These are phyloP conservation scores for Bretziella fagacearum DNA, from an alignment of 2,329 filamentous ascomycete genomes.

Conservation along the genomic window DNA sequence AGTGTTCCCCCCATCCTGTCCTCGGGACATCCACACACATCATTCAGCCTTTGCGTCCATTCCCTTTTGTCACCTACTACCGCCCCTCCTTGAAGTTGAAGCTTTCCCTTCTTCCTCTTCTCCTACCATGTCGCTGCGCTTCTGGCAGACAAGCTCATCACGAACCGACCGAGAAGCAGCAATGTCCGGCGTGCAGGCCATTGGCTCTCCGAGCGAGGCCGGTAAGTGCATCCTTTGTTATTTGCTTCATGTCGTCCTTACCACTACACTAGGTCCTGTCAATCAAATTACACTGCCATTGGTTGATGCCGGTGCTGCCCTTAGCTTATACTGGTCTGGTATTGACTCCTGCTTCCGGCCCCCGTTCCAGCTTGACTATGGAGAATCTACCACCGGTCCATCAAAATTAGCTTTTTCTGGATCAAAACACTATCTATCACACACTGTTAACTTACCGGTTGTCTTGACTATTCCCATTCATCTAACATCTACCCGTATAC, in stretches of 20 bases:
- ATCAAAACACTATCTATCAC: no score
- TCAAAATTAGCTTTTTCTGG: no score
- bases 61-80: slow-evolving; percentile 11
- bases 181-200: slow-evolving; percentile 13
- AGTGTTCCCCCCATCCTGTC: slow-evolving; percentile 4
- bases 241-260: not conserved
- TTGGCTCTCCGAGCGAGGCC: slow-evolving; percentile 14
- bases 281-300: not conserved
- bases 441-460: no score
- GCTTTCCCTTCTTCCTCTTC: slow-evolving; percentile 13
- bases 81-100: slow-evolving; percentile 7
- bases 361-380: no score
- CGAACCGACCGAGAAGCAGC: slow-evolving; percentile 9
- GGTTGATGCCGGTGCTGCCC: no score
- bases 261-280: not conserved
- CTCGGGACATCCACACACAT: slow-evolving; percentile 1
- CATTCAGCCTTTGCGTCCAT: slow-evolving; percentile 1
- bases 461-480: no score
- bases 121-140: slow-evolving; percentile 20
- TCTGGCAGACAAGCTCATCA: slow-evolving; percentile 13
- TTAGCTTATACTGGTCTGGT: no score
- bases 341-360: no score
- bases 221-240: slow-evolving; percentile 10
- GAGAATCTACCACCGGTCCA: no score
- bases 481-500: no score